Percentiles rank a stretch among this genome's conserved stretches.
Conservation (phyloP, 345 rosid species). For the Eucalyptus regnans region DNA sequence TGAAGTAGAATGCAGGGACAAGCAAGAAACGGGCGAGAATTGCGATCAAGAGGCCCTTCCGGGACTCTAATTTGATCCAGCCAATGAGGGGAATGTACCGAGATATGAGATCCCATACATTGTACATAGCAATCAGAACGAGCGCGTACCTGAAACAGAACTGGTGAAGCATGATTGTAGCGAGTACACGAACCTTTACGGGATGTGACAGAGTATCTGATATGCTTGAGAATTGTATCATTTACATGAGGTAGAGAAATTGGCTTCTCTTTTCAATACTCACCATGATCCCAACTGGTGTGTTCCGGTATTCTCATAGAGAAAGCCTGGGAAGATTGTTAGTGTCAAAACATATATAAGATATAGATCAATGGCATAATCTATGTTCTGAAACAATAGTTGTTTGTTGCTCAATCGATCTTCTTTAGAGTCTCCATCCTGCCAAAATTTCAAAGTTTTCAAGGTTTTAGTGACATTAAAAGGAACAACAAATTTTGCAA, state of each 20-base stretch:
- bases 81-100: conserved; percentile 50
- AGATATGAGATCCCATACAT: conserved; percentile 48
- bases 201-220: neutral
- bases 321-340: conserved; percentile 79
- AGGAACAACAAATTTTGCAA: neutral
- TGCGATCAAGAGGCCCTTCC: conserved; percentile 39
- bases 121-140: conserved; percentile 55
- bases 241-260: neutral
- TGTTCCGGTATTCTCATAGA: conserved; percentile 65
- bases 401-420: conserved; percentile 44
- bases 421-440: conserved; percentile 26
- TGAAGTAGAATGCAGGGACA: conserved; percentile 77
- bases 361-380: conserved; percentile 46
- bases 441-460: neutral
- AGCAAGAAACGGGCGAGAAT: conserved; percentile 48
- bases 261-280: neutral
- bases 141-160: conserved; percentile 43
- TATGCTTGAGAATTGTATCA: neutral
- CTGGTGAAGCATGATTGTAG: neutral
- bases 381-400: conserved; percentile 43
- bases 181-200: neutral
- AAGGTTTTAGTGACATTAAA: neutral
- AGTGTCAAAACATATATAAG: conserved; percentile 56
- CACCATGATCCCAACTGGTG: conserved; percentile 21
- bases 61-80: conserved; percentile 51